Evolutionary conservation across 306 rosid genomes (phyloP).

Genomic region (Vachellia collinsii): DNA sequence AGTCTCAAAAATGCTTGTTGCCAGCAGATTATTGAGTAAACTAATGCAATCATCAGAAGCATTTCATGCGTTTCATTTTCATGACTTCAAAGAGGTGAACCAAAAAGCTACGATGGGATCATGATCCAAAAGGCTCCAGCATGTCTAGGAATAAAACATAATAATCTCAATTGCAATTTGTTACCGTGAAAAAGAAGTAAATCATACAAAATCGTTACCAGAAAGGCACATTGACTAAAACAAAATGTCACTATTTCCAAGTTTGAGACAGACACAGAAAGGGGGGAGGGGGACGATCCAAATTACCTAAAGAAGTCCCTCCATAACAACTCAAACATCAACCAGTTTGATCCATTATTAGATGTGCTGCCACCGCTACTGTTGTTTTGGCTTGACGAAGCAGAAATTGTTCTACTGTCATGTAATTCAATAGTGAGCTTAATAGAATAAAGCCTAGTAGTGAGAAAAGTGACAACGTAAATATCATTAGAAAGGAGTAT

Average conservation of each 20-base stretch:
- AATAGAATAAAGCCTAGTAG: conserved; percentile 13
- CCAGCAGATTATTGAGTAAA: neutral
- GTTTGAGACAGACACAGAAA: neutral
- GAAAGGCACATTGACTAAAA: neutral
- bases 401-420: conserved; percentile 55
- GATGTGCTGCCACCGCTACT: conserved; percentile 61
- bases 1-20: neutral
- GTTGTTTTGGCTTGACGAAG: conserved; percentile 55
- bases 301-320: conserved; percentile 98
- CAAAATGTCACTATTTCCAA: neutral
- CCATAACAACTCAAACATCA: conserved; percentile 95
- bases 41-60: neutral
- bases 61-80: neutral
- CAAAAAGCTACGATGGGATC: neutral
- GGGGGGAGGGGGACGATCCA: neutral
- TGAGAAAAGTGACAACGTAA: neutral
- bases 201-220: neutral
- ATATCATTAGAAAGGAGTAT: conserved; percentile 27
- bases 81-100: neutral
- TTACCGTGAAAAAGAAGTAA: neutral
- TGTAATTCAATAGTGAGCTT: conserved; percentile 31
- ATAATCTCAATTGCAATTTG: neutral
- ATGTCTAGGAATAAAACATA: neutral
- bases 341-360: conserved; percentile 75
- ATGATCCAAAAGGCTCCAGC: neutral